Percentiles rank a stretch among this genome's conserved stretches.
phyloP scores from a whole-genome alignment of 2,329 filamentous ascomycete species.

The Talaromyces funiculosus region DNA sequence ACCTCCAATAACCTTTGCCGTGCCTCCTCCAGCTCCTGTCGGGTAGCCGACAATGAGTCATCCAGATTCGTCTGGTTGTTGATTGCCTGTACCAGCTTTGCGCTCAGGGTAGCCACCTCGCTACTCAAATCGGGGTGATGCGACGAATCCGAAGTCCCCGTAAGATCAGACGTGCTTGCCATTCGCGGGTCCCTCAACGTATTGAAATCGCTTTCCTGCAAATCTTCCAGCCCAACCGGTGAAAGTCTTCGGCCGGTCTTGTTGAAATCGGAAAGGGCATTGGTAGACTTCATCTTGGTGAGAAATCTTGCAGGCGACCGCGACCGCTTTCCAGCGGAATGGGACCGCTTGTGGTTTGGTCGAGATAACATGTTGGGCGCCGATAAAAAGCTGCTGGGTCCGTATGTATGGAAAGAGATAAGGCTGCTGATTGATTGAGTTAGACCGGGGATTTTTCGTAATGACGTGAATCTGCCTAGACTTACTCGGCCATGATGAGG shows the following conservation, averaged over 20 bases:
- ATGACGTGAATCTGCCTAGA: slow-evolving; percentile 6
- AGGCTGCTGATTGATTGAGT: slow-evolving; percentile 22
- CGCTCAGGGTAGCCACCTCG: slow-evolving; percentile 85
- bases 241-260: slow-evolving; percentile 23
- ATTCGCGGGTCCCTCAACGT: slow-evolving; percentile 43
- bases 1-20: slow-evolving; percentile 62
- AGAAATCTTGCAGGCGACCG: slow-evolving; percentile 33
- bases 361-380: slow-evolving; percentile 36
- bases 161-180: slow-evolving; percentile 30
- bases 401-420: slow-evolving; percentile 35
- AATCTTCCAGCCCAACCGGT: slow-evolving; percentile 25
- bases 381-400: slow-evolving; percentile 29
- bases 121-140: slow-evolving; percentile 57
- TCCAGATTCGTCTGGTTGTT: slow-evolving; percentile 92
- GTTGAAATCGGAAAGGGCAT: slow-evolving; percentile 30
- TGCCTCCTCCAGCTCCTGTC: slow-evolving; percentile 74
- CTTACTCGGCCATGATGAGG: slow-evolving; percentile 38
- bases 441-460: neutral
- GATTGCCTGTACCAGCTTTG: slow-evolving; percentile 94
- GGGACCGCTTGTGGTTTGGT: slow-evolving; percentile 32
- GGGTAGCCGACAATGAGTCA: slow-evolving; percentile 74
- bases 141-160: slow-evolving; percentile 29
- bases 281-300: slow-evolving; percentile 42
- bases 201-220: slow-evolving; percentile 39
- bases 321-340: slow-evolving; percentile 32